Percentiles rank a stretch among this genome's conserved stretches.
phyloP scores from a whole-genome alignment of 345 rosid species.

The Melaleuca alternifolia region DNA sequence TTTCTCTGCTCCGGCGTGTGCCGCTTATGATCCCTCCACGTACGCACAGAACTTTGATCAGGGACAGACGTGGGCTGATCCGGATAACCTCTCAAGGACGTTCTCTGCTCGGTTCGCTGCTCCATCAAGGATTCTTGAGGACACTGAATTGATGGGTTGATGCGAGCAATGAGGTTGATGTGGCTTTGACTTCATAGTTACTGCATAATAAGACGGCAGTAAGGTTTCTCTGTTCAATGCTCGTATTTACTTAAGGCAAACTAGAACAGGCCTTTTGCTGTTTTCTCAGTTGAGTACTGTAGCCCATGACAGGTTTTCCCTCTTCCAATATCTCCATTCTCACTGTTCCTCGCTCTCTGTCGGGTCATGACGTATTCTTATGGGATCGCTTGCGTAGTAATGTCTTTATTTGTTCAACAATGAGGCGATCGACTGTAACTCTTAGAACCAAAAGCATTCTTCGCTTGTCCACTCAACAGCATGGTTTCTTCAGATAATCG shows the following conservation, averaged over 20 bases:
- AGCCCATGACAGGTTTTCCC: background rate
- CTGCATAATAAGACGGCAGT: background rate
- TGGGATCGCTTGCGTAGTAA: background rate
- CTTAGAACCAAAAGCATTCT: background rate
- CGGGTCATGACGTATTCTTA: background rate
- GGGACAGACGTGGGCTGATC: conserved; percentile 20
- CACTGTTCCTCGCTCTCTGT: background rate
- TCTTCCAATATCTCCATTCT: background rate
- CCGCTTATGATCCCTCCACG: conserved; percentile 16
- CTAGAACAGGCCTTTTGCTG: background rate
- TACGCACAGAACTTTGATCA: conserved; percentile 38
- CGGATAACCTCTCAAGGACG: conserved; percentile 23
- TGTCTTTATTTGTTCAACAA: background rate
- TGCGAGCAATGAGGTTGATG: background rate
- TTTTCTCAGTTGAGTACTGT: background rate
- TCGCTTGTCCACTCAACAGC: background rate
- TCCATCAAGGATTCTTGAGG: conserved; percentile 10
- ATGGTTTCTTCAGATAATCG: background rate
- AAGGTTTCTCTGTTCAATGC: background rate
- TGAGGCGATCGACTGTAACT: background rate
- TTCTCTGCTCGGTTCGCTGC: conserved; percentile 30
- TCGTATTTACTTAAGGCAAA: background rate
- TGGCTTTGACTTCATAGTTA: background rate
- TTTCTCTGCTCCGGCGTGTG: background rate
- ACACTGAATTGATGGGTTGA: background rate